Conservation (phyloP, 148 eudicot genomes). For the Pharnaceum exiguum region DNA sequence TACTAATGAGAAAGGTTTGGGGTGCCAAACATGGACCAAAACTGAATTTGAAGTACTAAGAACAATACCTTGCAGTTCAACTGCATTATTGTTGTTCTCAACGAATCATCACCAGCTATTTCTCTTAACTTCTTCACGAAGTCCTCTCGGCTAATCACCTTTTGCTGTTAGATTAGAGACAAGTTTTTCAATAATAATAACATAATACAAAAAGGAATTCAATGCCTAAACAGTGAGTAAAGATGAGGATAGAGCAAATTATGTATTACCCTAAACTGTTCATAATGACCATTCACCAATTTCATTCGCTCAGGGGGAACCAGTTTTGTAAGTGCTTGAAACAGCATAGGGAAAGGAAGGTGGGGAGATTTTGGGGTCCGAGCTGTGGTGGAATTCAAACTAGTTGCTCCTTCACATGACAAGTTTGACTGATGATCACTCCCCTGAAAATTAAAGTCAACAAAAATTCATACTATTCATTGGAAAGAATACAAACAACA, state of each 20-base stretch:
- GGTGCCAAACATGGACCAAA: not conserved
- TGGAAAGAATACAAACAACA: not conserved
- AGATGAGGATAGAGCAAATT: not conserved
- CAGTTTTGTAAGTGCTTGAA: conserved; percentile 54
- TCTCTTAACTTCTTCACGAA: conserved; percentile 37
- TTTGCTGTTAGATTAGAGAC: conserved; percentile 21
- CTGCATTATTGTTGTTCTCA: conserved; percentile 28
- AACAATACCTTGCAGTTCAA: conserved; percentile 29
- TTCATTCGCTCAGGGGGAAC: conserved; percentile 49
- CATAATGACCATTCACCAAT: conserved; percentile 40
- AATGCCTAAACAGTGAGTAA: not conserved
- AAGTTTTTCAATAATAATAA: not conserved
- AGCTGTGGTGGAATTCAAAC: conserved; percentile 28
- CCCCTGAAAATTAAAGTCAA: conserved; percentile 12
- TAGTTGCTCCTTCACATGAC: conserved; percentile 28
- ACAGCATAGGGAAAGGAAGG: conserved; percentile 72
- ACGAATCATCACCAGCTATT: conserved; percentile 34
- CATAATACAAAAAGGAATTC: not conserved
- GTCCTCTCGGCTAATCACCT: conserved; percentile 25
- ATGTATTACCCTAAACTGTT: conserved; percentile 46
- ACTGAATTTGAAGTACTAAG: not conserved
- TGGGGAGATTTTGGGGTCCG: conserved; percentile 69
- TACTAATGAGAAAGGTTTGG: not conserved
- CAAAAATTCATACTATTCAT: not conserved
- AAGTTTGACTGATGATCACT: conserved; percentile 24